Base-by-base conservation (phyloP, 2,329 filamentous ascomycete species). In the Fusarium kyushuense region DNA sequence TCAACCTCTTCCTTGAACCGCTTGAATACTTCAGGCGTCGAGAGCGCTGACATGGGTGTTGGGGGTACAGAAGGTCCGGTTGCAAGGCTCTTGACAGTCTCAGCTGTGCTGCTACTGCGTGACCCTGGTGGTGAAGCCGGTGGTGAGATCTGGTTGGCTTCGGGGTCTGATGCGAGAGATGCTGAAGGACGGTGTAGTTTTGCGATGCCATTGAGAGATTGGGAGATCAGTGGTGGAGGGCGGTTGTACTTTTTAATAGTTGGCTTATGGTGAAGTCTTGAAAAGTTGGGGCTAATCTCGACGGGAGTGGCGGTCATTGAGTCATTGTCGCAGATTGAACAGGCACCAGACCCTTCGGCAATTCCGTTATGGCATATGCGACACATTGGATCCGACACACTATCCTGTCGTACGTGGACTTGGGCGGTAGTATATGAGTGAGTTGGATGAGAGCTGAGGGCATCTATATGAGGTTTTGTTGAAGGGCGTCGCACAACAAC, bases 301-400 rank as follows among this genome's bases (percentile, higher is more conserved):
- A 54, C 25, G 5, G 62, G 62, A 12, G 45, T 69, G 11, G 62
- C 32, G 3, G 53, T 46, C 23, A 43, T 42, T 10, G 66, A 54
- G 21, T 72, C 72, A n/a, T 70, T 71, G 12, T 69, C 71, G 52
- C 72, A 74, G 27, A 48, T 63, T 32, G 67, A 74, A 23, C 72
- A 74, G 5, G 61, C 25, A 3, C 70, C 72, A 32, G 65, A 74
- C 12, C 47, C 47, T 43, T 74, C 72, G 14, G 72, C 72, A 13
- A 72, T 47, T 17, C 70, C 63, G 14, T 54, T 59, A 7, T 74
- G 69, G 13, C 72, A 74, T 16, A 66, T 42, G 3, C 71, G 60
- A 12, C 72, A 74, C 36, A 70, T 52, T 1, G 64, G 49, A 25
- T 74, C 72, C 12, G 70, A 58, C 9, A 35, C 51, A 19, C 72